Base-by-base conservation (phyloP, 495 filamentous ascomycete genomes). In the Pyronema domesticum region DNA sequence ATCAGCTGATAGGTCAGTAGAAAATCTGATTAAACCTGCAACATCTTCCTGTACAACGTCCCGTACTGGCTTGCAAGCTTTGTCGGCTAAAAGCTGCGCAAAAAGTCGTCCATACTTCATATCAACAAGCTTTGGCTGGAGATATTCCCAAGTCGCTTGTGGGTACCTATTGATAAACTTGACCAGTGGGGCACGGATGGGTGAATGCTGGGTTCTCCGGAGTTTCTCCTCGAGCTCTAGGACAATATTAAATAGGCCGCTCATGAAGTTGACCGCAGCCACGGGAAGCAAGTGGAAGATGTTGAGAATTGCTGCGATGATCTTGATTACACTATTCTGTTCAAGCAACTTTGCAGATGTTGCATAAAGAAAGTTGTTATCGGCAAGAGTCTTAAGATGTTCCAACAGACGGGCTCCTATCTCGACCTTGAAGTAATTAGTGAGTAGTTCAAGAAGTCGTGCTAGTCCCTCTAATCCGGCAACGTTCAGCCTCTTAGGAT, bases 381-480 rank as follows among this genome's bases (percentile, higher is more conserved):
- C 89, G 0, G 89, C 91, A 61, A 99, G 86, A 11, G 80, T 75
- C 65, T 86, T 89, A 72, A 96, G 81, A 58, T 99, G 93, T 45
- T 94, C 89, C 13, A 99, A 71, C 7, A 99, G 69, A 43, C 89
- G 76, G 36, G 86, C 77, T 6, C 93, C 93, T 46, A 99, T 99
- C 65, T 95, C 93, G 1, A 95, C 89, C 69, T 99, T 99, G 72
- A 99, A 99, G 65, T 96, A 96, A 49, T 93, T 96, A 0, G 93
- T 99, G 17, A 99, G 70, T 0, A 99, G 74, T 30, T 86, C 83
- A 55, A 99, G 69, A 4, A 99, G 75, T 30, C 88, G 79, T 52
- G 87, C 88, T 30, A 99, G 74, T 15, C 94, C 93, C 59, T 96
- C 88, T 30, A 99, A 73, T 2, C 87, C 87, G 58, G 86, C 85